phyloP scores from a whole-genome alignment of 768 basidiomycete genomes.

The Agaricus blazei region DNA sequence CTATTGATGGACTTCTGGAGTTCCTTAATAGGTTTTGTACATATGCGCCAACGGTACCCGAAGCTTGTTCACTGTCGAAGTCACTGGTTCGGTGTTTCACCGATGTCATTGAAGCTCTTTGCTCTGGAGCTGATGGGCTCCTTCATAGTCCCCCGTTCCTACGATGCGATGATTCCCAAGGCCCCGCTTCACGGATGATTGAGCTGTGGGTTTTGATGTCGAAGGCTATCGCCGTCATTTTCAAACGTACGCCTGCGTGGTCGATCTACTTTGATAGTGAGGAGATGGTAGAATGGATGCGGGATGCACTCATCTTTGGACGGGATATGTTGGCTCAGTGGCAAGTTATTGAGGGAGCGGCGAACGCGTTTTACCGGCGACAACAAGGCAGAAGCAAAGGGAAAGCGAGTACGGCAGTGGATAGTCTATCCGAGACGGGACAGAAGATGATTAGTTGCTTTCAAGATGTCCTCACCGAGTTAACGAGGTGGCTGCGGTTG shows the following conservation, averaged over 20 bases:
- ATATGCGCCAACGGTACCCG: conserved; percentile 61
- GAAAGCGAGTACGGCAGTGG: conserved; percentile 24
- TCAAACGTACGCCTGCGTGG: conserved; percentile 82
- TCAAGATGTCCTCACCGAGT: conserved; percentile 72
- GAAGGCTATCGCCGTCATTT: conserved; percentile 74
- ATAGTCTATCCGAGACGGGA: conserved; percentile 50
- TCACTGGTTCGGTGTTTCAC: conserved; percentile 89
- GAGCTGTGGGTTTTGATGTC: conserved; percentile 84
- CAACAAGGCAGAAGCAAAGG: conserved; percentile 16
- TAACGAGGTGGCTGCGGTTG: conserved; percentile 84
- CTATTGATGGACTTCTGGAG: conserved; percentile 66
- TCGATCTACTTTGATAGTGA: conserved; percentile 71
- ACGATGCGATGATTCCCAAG: conserved; percentile 33
- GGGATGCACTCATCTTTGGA: conserved; percentile 93
- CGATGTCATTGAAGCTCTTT: conserved; percentile 87
- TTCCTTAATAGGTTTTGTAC: conserved; percentile 63
- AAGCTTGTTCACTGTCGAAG: conserved; percentile 86
- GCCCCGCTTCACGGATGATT: conserved; percentile 51
- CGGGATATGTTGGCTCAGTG: conserved; percentile 81
- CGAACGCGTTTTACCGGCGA: conserved; percentile 24
- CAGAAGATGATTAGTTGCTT: conserved; percentile 74
- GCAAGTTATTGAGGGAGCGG: conserved; percentile 70
- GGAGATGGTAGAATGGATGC: conserved; percentile 96
- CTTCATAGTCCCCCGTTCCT: conserved; percentile 54
- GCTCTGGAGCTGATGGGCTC: conserved; percentile 65